A percentile compares a stretch with the other conserved stretches of the same genome.
These are phyloP conservation scores for Solanum hybrid DNA, from an alignment of 305 asterid genomes.

Conservation along the genomic window DNA sequence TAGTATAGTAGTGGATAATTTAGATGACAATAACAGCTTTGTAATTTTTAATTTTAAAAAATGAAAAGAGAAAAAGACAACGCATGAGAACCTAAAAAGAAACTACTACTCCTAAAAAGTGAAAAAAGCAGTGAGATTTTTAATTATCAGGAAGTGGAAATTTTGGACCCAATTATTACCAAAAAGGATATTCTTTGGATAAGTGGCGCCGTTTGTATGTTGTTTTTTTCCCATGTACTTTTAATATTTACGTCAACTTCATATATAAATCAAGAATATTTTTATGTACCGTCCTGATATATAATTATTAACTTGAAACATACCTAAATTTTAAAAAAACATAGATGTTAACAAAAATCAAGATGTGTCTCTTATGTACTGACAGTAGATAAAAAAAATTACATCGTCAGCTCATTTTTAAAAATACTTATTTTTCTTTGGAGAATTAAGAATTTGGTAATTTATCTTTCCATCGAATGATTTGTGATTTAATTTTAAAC, in stretches of 20 bases:
- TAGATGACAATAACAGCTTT: neutral
- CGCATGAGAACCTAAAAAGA: neutral
- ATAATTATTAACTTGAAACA: too few species aligned
- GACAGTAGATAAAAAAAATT: too few species aligned
- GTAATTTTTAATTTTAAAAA: neutral
- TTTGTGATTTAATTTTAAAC: too few species aligned
- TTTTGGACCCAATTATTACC: neutral
- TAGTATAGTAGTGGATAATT: neutral
- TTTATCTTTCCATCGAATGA: too few species aligned
- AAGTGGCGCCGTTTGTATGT: neutral
- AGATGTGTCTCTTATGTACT: too few species aligned
- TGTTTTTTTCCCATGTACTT: neutral
- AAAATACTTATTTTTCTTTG: too few species aligned
- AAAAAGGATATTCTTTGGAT: neutral
- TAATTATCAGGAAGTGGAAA: neutral
- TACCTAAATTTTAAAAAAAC: too few species aligned
- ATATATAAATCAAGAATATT: neutral
- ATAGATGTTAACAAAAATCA: too few species aligned
- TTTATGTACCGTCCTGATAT: too few species aligned
- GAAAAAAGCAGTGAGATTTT: neutral
- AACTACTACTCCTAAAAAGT: neutral
- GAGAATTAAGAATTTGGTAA: too few species aligned
- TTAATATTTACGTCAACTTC: neutral
- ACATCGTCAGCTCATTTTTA: too few species aligned
- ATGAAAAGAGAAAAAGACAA: neutral